Evolutionary conservation across 371 early-diverging fungal species (phyloP), one percentile per base, ranked within the genome.

Genomic region (Amoeboaphelidium protococcarum): DNA sequence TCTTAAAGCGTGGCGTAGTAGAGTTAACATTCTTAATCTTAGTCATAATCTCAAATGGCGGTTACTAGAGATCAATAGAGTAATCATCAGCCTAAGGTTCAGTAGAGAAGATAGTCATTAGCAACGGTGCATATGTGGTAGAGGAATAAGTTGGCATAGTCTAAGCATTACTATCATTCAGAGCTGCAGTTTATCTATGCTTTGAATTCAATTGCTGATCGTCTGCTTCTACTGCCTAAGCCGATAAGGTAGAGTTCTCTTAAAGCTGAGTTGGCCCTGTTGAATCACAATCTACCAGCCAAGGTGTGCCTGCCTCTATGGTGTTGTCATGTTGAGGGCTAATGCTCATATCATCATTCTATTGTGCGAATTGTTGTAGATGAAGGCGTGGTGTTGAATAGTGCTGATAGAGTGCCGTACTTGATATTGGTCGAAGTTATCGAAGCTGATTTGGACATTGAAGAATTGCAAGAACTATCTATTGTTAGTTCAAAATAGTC

Each of bases 311-410:
- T 96, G 12, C 90, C 96, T 1, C 58, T 91, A 27, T 83, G 84
- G 82, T 92, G 90, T 52, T 66, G 47, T 47, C 45, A 37, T 19
- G 4, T 20, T 44, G 24, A 65, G 4, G 67, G n/a, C n/a, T n/a
- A 71, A 6, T 58, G 65, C 19, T 71, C 69, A 6, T 55, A 62
- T 13, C 90, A 90, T 66, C 88, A 90, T 54, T 69, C 74, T 42
- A 69, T 87, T 26, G 80, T 91, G 16, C 68, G 86, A 41, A 79
- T 97, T 19, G 73, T 78, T 22, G 78, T 88, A 0, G 69, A 71
- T 13, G 88, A 94, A 53, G 86, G 86, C 3, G 87, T 85, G 1
- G 82, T 88, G 2, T 61, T 99, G 47, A 96, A 96, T 62, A 94
- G 95, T 46, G 98, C 98, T 2, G 95, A 95, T 58, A 63, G 91